Evolutionary conservation across 2,329 filamentous ascomycete genomes (phyloP), one percentile per base, ranked within the genome.

Genomic region (Pezicula rhizophila): DNA sequence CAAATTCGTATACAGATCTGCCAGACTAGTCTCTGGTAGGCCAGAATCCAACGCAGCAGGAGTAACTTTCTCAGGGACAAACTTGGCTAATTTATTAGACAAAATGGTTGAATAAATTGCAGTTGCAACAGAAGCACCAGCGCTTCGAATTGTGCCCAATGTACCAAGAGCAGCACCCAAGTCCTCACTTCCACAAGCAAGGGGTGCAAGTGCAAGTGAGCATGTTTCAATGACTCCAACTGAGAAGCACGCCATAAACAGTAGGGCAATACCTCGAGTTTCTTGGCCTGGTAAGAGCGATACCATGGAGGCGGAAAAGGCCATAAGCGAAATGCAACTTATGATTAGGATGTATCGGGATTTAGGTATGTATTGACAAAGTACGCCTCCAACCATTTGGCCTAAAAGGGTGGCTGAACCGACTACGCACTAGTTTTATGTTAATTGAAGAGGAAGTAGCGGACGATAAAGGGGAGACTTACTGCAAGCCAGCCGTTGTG

Each of bases 41-140:
- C 68, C 68, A 8, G 68, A 68, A 15, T 55, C 57, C n/a, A 66
- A 52, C 0, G 66, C 59, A 3, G 66, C 66, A 3, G 61, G 56
- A 3, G 62, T 59, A 1, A 69, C 66, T 14, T 60, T 53, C 8
- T 51, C 56, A 0, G 63, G 56, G 38, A 69, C 61, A 11, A 60
- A 65, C 11, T 59, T 47, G 2, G 56, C 46, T n/a, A 68, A 59
- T 8, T 66, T 60, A 48, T 66, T 66, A 31, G 54, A 60, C n/a
- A 69, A 59, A 11, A 66, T 62, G 12, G 63, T 63, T n/a, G 54
- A 61, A 53, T 68, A 69, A 18, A 69, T 57, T 4, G 66, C 64
- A 3, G 61, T 54, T 4, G 65, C 62, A 28, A 69, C 63, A 47
- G 54, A 58, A 38, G 58, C 61, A 49, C 67, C 64, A 38, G 64